Percentiles rank a stretch among this genome's conserved stretches.
phyloP scores from a whole-genome alignment of 2,329 filamentous ascomycete species.

The Scytalidium sp. region DNA sequence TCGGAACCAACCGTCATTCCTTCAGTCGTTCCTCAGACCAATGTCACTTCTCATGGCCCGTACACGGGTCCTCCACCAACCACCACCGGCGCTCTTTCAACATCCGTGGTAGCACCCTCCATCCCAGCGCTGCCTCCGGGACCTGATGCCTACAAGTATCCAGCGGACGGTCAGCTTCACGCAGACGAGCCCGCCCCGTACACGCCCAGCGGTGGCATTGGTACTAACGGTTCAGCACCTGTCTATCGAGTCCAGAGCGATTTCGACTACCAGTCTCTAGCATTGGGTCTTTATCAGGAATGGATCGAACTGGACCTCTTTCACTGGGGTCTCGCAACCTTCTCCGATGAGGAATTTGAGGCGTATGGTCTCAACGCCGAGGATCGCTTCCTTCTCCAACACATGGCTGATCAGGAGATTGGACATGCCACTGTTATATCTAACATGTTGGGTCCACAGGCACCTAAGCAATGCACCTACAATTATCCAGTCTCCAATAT shows the following conservation, averaged over 20 bases:
- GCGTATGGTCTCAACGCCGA: slow-evolving; percentile 65
- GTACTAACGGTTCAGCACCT: slow-evolving; percentile 73
- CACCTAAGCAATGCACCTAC: slow-evolving; percentile 75
- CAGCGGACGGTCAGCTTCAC: slow-evolving; percentile 66
- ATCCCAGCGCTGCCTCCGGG: slow-evolving; percentile 57
- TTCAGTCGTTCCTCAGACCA: neutral
- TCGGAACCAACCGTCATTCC: slow-evolving; percentile 36
- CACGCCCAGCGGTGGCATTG: slow-evolving; percentile 68
- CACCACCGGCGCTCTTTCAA: slow-evolving; percentile 66
- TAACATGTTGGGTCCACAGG: slow-evolving; percentile 66
- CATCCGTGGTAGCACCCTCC: slow-evolving; percentile 51
- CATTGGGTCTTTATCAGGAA: slow-evolving; percentile 75
- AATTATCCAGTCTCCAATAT: slow-evolving; percentile 76
- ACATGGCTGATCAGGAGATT: slow-evolving; percentile 75
- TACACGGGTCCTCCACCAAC: slow-evolving; percentile 62
- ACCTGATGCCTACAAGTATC: slow-evolving; percentile 66
- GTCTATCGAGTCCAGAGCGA: slow-evolving; percentile 77
- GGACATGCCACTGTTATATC: slow-evolving; percentile 75
- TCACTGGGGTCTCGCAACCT: slow-evolving; percentile 69
- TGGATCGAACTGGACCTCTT: slow-evolving; percentile 85
- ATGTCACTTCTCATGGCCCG: slow-evolving; percentile 63
- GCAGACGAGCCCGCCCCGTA: slow-evolving; percentile 69
- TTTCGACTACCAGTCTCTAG: slow-evolving; percentile 78
- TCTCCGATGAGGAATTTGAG: slow-evolving; percentile 66
- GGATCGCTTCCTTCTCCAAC: slow-evolving; percentile 68